A percentile compares a stretch with the other conserved stretches of the same genome.
These are phyloP conservation scores for Ganoderma resinaceum DNA, from an alignment of 1,284 basidiomycete species.

Conservation along the genomic window DNA sequence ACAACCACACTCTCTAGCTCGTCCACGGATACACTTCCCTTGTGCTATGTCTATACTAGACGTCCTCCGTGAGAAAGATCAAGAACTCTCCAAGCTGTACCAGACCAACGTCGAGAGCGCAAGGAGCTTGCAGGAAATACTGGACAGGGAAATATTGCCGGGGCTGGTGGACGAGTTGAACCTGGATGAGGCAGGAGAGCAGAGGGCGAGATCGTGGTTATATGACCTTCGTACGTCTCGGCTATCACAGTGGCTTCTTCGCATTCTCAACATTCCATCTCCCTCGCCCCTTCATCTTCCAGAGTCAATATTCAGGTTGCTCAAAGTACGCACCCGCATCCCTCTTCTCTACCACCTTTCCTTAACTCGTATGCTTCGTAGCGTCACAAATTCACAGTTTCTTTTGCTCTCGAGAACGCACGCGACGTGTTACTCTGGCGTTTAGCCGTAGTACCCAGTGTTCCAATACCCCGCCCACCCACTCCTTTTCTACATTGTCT, in stretches of 20 bases:
- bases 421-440: constrained; percentile 67
- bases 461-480: constrained; percentile 36
- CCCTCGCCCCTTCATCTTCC: constrained; percentile 2
- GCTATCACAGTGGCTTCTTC: constrained; percentile 3
- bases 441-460: constrained; percentile 51
- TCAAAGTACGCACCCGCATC: constrained; percentile 52
- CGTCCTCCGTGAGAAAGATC: constrained; percentile 32
- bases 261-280: constrained; percentile 4
- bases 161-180: constrained; percentile 63
- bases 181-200: constrained; percentile 51
- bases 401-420: constrained; percentile 68
- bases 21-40: background rate
- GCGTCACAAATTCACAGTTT: constrained; percentile 71
- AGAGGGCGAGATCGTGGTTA: constrained; percentile 66
- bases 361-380: constrained; percentile 36
- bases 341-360: constrained; percentile 15
- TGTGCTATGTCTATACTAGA: constrained; percentile 31
- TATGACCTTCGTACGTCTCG: constrained; percentile 52
- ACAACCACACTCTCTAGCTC: background rate
- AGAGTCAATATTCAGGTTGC: constrained; percentile 73
- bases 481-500: constrained; percentile 53
- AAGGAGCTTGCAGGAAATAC: constrained; percentile 52
- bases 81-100: constrained; percentile 44
- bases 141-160: constrained; percentile 64
- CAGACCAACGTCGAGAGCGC: constrained; percentile 53